Conservation (phyloP, 2,329 filamentous ascomycete genomes). For the Pseudogymnoascus sp. region DNA sequence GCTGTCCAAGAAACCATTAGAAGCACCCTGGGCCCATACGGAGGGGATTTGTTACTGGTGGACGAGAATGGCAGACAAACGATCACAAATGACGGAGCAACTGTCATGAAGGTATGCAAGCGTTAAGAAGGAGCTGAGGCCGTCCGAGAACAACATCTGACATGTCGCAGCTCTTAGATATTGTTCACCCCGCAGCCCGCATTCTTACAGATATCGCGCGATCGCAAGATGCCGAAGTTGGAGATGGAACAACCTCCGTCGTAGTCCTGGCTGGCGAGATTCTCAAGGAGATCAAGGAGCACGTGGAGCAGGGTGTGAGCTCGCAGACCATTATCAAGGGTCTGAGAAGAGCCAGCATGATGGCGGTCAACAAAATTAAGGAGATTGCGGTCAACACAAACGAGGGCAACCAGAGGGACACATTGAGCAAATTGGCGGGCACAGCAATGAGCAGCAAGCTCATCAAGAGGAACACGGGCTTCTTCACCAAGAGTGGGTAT, state of each 20-base stretch:
- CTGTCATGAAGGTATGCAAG: conserved; percentile 82
- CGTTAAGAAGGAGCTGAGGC: not conserved
- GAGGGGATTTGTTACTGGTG: conserved; percentile 90
- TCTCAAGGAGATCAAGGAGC: conserved; percentile 90
- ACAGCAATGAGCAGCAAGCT: conserved; percentile 99
- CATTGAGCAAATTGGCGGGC: conserved; percentile 76
- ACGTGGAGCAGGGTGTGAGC: conserved; percentile 94
- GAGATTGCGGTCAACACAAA: conserved; percentile 85
- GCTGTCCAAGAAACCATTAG: conserved; percentile 95
- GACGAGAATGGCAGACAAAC: conserved; percentile 93
- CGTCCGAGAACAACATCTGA: conserved; percentile 13
- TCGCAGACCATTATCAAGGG: conserved; percentile 97
- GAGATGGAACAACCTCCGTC: conserved; percentile 94
- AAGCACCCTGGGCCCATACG: conserved; percentile 90
- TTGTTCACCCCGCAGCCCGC: conserved; percentile 92
- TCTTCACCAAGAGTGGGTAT: conserved; percentile 88
- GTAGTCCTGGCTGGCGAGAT: conserved; percentile 97
- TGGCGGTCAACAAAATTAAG: conserved; percentile 98
- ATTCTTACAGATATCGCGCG: conserved; percentile 97
- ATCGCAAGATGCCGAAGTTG: conserved; percentile 98
- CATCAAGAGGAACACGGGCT: conserved; percentile 92
- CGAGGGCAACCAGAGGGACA: conserved; percentile 78
- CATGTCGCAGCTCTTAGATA: conserved; percentile 71
- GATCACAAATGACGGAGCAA: conserved; percentile 98
- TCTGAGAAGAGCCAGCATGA: conserved; percentile 71